These are phyloP conservation scores for Urochloa ruziziensis DNA, from an alignment of 176 grass and related monocot species.

Conservation along the genomic window DNA sequence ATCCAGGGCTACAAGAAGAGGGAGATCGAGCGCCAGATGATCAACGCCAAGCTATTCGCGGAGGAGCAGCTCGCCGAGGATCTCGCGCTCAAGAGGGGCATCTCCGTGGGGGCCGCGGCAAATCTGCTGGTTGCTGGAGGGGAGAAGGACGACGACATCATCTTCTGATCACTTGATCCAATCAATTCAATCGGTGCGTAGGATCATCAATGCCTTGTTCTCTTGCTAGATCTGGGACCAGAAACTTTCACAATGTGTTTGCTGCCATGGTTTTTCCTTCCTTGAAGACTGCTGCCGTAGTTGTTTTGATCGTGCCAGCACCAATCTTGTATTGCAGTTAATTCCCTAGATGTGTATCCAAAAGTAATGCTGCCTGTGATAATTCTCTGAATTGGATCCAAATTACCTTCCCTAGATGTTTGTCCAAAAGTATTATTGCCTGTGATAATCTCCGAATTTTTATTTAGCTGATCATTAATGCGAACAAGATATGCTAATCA, in stretches of 20 bases:
- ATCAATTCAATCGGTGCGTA: conserved; percentile 52
- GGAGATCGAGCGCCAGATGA: conserved; percentile 62
- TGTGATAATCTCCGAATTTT: neutral
- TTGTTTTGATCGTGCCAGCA: neutral
- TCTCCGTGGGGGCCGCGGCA: conserved; percentile 40
- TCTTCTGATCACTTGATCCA: conserved; percentile 57
- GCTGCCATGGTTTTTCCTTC: neutral
- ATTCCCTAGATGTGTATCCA: no score
- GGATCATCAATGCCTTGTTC: neutral
- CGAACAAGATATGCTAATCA: neutral
- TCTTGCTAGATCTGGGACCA: conserved; percentile 6
- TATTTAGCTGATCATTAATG: neutral
- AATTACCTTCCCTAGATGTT: neutral
- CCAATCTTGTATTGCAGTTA: neutral
- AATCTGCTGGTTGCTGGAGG: conserved; percentile 54
- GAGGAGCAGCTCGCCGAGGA: conserved; percentile 62
- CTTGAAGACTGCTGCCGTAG: neutral
- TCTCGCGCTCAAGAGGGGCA: conserved; percentile 69
- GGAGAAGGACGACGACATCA: conserved; percentile 80
- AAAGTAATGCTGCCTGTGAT: no score
- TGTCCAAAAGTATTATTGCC: neutral
- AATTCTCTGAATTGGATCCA: neutral
- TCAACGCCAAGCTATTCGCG: conserved; percentile 41
- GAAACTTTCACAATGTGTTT: neutral
- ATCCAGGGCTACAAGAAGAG: conserved; percentile 90